Evolutionary conservation across 257 asterid species (phyloP), one percentile per base, ranked within the genome.

Genomic region (Lycium barbarum): DNA sequence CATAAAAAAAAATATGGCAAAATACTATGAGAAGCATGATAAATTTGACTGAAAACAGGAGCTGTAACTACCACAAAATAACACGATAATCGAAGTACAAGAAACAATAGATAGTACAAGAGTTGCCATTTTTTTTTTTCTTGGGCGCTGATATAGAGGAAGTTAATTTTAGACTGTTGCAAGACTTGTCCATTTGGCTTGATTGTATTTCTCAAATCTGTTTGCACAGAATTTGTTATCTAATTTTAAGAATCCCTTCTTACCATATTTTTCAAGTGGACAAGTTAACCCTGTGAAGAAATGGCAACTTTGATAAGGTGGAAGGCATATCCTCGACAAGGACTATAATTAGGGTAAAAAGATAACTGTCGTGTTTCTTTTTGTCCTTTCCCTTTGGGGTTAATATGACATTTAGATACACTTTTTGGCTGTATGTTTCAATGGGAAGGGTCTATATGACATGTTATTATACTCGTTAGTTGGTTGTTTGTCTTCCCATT

Each of bases 241-340:
- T 72, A n/a, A 45, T 43, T 43, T 72, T 72, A 72, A 45, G 57
- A 72, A 72, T n/a, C 80, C 80, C 17, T 72, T 20, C 80, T n/a
- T 45, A 43, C 58, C 80, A 10, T 10, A 5, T 49, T 45, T n/a
- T 72, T 71, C 11, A 47, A 72, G 58, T 72, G 55, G 79, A 71
- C 55, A 38, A 40, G 54, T 40, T 71, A 22, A 71, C 15, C 55
- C 40, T 18, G 55, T 71, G 79, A 71, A 45, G 17, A 40, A 71
- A 71, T 70, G 79, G 51, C 0, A 72, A 40, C 33, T 71, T 20
- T 43, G 57, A 18, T 71, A 43, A 71, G 79, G 36, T 45, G 33
- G 57, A 71, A 72, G 9, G 80, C 18, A n/a, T 43, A 51, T 72
- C 36, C 80, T 72, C 58, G 43, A 57, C 57, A 72, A 43, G 57